Base-by-base conservation (phyloP, 306 rosid genomes). In the Rosa multiflora region DNA sequence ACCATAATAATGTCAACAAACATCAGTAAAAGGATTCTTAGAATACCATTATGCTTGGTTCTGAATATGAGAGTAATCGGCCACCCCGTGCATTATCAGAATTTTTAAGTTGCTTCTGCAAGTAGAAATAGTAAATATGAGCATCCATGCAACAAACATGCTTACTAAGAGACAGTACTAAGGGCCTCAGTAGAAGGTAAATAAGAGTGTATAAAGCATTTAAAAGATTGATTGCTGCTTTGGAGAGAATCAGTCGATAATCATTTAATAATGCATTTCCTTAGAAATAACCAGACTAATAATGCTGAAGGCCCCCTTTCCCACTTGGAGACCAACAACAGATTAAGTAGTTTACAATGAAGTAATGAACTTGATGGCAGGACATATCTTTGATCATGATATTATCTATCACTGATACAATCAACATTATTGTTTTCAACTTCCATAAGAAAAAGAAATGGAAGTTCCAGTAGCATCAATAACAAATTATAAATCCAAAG, bases 101-200 rank as follows among this genome's bases (percentile, higher is more conserved):
- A 74, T 80, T 62, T 86, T 90, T 87, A 18, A 76, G 89, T 82
- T 83, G 89, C 67, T 89, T 89, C 94, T 88, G 92, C 86, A 78
- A 76, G 76, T 72, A 72, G 81, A 66, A 59, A 86, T 52, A 66
- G 66, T 39, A 47, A 72, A 72, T 23, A 77, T 21, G 10, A 81
- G 74, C 77, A 73, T 73, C 48, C 43, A 32, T 29, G 40, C 62
- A 9, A 77, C 37, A 47, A 76, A 58, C 69, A 39, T 52, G 10
- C 29, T 63, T 32, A 39, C 68, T 21, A 70, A 67, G 70, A 66
- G 69, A 71, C 68, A 21, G 58, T 58, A 76, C n/a, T 47, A 21
- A 83, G 61, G 61, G 3, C 12, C 32, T 52, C 76, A 26, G 68
- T 74, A 12, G n/a, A 73, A 74, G 52, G 13, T 42, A 56, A 56